These are phyloP conservation scores for Sporothrix variecibatus DNA, from an alignment of 2,329 filamentous ascomycete species.

Conservation along the genomic window DNA sequence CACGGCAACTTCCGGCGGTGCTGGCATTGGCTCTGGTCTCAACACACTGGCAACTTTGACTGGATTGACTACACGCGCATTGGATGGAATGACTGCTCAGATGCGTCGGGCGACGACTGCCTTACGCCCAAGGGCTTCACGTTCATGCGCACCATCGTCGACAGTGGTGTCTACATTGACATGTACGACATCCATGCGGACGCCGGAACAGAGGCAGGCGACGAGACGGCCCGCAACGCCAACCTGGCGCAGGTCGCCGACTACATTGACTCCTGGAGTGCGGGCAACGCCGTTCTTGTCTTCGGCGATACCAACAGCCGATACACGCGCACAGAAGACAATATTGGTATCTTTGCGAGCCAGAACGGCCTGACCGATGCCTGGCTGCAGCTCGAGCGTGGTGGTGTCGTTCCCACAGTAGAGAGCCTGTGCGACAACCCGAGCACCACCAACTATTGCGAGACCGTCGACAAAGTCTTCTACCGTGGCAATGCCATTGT, in stretches of 20 bases:
- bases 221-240: slow-evolving; percentile 57
- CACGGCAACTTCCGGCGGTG: slow-evolving; percentile 66
- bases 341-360: slow-evolving; percentile 51
- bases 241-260: slow-evolving; percentile 62
- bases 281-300: slow-evolving; percentile 63
- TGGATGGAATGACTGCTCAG: slow-evolving; percentile 61
- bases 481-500: slow-evolving; percentile 56
- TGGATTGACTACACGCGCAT: slow-evolving; percentile 58
- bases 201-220: slow-evolving; percentile 55
- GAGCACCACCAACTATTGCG: slow-evolving; percentile 55
- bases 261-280: slow-evolving; percentile 58
- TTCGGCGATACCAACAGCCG: slow-evolving; percentile 67
- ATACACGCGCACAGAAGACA: slow-evolving; percentile 60
- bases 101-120: slow-evolving; percentile 60
- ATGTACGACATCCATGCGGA: slow-evolving; percentile 69
- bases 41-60: slow-evolving; percentile 63
- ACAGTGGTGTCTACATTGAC: slow-evolving; percentile 58
- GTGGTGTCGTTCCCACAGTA: slow-evolving; percentile 48
- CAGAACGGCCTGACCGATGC: slow-evolving; percentile 57
- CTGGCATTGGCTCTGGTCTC: slow-evolving; percentile 62
- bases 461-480: slow-evolving; percentile 68
- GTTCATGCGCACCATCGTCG: slow-evolving; percentile 60
- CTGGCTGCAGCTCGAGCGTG: slow-evolving; percentile 59
- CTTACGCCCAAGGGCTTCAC: slow-evolving; percentile 71
- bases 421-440: slow-evolving; percentile 60